phyloP scores from a whole-genome alignment of 805 yeast genomes.

The Priceomyces carsonii region DNA sequence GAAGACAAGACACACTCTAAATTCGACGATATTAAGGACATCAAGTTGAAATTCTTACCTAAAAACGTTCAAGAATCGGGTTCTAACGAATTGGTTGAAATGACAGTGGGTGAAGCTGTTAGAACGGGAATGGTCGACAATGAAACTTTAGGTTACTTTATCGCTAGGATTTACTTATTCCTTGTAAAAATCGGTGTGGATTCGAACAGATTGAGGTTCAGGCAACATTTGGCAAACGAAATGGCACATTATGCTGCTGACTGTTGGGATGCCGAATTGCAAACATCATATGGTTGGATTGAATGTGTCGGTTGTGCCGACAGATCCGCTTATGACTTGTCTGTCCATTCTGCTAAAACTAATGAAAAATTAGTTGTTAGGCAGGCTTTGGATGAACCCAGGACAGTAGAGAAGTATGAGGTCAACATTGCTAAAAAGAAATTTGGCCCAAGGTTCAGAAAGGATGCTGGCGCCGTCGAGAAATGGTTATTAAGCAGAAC shows the following conservation, averaged over 20 bases:
- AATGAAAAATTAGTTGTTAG: constrained; percentile 94
- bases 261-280: constrained; percentile 99
- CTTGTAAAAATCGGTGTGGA: constrained; percentile 89
- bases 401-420: constrained; percentile 79
- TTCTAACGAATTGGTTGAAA: constrained; percentile 60
- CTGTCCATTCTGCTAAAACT: constrained; percentile 93
- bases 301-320: constrained; percentile 99
- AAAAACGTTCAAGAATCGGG: constrained; percentile 88
- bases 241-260: constrained; percentile 99
- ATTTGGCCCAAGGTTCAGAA: constrained; percentile 97
- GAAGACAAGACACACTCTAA: constrained; percentile 77
- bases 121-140: constrained; percentile 85
- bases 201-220: constrained; percentile 79
- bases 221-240: constrained; percentile 98
- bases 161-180: constrained; percentile 89
- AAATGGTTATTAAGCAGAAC: constrained; percentile 72
- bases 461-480: constrained; percentile 93
- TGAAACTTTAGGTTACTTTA: constrained; percentile 94
- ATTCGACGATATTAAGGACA: constrained; percentile 73
- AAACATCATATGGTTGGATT: constrained; percentile 97
- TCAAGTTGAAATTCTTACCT: constrained; percentile 77
- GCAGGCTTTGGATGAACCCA: constrained; percentile 82
- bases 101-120: constrained; percentile 91
- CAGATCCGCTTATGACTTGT: constrained; percentile 95
- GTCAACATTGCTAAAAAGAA: constrained; percentile 89